Evolutionary conservation across 2,329 filamentous ascomycete species (phyloP).

Genomic region (Beauveria sp.): DNA sequence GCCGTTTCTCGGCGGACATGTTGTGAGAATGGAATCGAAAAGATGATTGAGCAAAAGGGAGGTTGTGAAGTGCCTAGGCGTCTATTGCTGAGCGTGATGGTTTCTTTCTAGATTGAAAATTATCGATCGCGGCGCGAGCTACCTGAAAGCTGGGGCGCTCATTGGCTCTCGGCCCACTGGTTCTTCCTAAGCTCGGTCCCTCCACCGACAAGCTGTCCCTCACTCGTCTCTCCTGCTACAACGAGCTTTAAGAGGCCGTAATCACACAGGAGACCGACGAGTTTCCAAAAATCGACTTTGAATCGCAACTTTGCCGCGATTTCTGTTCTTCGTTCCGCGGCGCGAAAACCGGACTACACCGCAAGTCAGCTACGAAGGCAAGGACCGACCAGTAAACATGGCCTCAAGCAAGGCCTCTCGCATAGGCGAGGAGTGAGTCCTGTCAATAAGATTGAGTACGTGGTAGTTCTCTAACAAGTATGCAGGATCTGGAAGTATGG

Average conservation of each 20-base stretch:
- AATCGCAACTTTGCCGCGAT: not conserved
- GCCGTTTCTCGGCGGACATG: constrained; percentile 90
- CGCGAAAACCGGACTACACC: not conserved
- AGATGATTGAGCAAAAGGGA: not conserved
- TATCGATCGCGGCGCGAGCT: constrained; percentile 4
- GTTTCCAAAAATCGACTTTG: not conserved
- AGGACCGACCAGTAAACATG: constrained; percentile 31
- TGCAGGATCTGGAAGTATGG: constrained; percentile 82
- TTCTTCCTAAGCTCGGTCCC: constrained; percentile 22
- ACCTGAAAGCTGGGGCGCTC: constrained; percentile 4
- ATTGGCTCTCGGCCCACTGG: constrained; percentile 27
- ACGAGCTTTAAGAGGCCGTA: not conserved
- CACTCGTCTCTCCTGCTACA: not conserved
- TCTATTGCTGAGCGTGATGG: not conserved
- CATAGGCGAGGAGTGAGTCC: constrained; percentile 53
- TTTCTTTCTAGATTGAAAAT: not conserved
- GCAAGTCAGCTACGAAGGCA: not conserved
- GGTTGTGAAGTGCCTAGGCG: not conserved
- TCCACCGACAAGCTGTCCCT: constrained; percentile 16
- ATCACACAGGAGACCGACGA: not conserved
- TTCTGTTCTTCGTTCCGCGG: not conserved
- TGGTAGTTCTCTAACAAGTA: constrained; percentile 23
- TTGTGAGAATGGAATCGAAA: constrained; percentile 9
- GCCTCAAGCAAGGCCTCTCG: constrained; percentile 54
- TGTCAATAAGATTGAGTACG: constrained; percentile 15